Conservation (phyloP, 2,329 filamentous ascomycete genomes). For the Metarhizium guizhouense region DNA sequence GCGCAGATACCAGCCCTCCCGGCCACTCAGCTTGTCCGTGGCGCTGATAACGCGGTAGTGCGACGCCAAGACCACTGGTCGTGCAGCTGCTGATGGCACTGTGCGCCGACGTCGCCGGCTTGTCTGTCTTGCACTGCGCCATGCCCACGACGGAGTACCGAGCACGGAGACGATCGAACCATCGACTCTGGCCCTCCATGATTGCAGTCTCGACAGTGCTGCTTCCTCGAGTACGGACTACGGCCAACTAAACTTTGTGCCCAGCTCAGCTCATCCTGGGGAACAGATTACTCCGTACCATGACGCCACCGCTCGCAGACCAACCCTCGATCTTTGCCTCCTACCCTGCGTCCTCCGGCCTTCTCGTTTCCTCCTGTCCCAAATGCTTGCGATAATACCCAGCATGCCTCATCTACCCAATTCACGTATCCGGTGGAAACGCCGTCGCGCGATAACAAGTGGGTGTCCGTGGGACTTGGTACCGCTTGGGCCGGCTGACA, state of each 20-base stretch:
- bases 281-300: too few species aligned
- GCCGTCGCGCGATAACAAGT: background rate
- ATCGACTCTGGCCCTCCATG: background rate
- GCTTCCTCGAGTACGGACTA: too few species aligned
- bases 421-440: background rate
- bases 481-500: background rate
- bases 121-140: background rate
- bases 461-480: background rate
- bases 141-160: background rate
- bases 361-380: background rate
- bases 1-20: background rate
- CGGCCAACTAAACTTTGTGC: too few species aligned
- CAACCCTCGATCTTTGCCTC: too few species aligned
- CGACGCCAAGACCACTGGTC: constrained; percentile 5
- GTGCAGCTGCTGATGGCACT: background rate
- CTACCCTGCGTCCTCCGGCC: too few species aligned
- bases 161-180: too few species aligned
- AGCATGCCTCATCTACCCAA: too few species aligned
- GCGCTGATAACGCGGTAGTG: constrained; percentile 4
- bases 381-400: background rate
- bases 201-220: too few species aligned
- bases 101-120: background rate
- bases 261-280: background rate
- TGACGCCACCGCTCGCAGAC: background rate
- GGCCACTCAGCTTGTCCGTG: background rate